Percentiles rank a stretch among this genome's conserved stretches.
Conservation (phyloP, 192 early-diverging fungal species). For the Phlyctochytrium planicorne region DNA sequence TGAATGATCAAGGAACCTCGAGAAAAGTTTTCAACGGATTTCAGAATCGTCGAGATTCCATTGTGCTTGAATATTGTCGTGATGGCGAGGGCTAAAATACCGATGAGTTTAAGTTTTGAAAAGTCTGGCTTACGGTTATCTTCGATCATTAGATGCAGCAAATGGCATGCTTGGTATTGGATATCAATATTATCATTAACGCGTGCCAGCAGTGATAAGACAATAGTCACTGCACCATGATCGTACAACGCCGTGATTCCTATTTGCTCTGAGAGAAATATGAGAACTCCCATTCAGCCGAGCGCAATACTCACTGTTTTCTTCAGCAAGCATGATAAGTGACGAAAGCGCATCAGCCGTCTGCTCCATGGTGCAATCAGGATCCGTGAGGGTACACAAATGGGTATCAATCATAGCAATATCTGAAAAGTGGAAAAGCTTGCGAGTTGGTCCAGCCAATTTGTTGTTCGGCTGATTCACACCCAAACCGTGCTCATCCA, state of each 20-base stretch:
- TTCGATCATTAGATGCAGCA: slow-evolving; percentile 20
- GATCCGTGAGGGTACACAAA: slow-evolving; percentile 39
- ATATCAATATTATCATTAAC: slow-evolving; percentile 12
- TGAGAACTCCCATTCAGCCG: neutral
- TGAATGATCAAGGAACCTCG: no score
- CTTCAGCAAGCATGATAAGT: slow-evolving; percentile 28
- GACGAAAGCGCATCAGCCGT: slow-evolving; percentile 24
- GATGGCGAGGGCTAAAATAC: slow-evolving; percentile 15
- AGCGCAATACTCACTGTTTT: slow-evolving; percentile 15
- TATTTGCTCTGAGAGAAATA: slow-evolving; percentile 7
- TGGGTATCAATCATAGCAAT: slow-evolving; percentile 28
- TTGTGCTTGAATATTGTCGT: slow-evolving; percentile 21
- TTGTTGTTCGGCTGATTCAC: neutral
- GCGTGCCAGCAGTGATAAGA: slow-evolving; percentile 14
- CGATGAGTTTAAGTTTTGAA: neutral
- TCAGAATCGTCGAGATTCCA: slow-evolving; percentile 21
- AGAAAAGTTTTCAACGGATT: slow-evolving; percentile 18
- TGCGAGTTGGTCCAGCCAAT: slow-evolving; percentile 6
- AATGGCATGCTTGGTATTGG: slow-evolving; percentile 17
- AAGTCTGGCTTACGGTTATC: slow-evolving; percentile 16
- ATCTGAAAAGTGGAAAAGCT: slow-evolving; percentile 22
- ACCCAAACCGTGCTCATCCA: neutral
- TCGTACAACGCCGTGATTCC: slow-evolving; percentile 21
- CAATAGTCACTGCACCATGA: slow-evolving; percentile 30
- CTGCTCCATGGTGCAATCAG: slow-evolving; percentile 29